Evolutionary conservation across 2,329 filamentous ascomycete genomes (phyloP), one percentile per base, ranked within the genome.

Genomic region (Aspergillus sp.): DNA sequence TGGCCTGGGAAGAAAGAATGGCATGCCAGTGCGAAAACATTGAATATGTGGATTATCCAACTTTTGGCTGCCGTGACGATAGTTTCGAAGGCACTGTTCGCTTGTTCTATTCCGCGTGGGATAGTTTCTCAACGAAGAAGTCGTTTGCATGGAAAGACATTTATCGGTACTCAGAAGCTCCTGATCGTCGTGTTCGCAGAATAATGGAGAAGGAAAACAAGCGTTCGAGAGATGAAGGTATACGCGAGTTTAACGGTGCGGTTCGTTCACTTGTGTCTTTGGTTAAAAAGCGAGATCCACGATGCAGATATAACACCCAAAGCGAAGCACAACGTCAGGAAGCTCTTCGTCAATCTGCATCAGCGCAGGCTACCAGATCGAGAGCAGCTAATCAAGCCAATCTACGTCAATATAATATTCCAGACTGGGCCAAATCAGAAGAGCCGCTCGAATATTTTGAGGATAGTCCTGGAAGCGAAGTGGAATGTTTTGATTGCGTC

Each of bases 151-250:
- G 93, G 91, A 86, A 84, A 63, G 90, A 98, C 63, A 78, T 81
- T 50, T 93, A 94, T 68, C 79, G 85, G 43, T 76, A 89, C 19
- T 84, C 85, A 0, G 89, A 96, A 57, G 91, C 89, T 1, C 88
- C 89, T 1, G 91, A 98, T 67, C 82, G 93, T 43, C 80, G 85
- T 34, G 76, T 88, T 10, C 82, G 91, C 44, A 80, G 93, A 30
- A 60, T 88, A 35, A 94, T 97, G 83, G 93, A 97, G 63, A 96
- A 95, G 67, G 91, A 96, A 64, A 98, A 98, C 66, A 86, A 83
- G 57, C 86, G 85, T 53, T 69, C 85, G 27, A 80, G 93, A 44
- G 90, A 96, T 19, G 86, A 91, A 45, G 88, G 82, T 2, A 80
- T 86, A 7, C 80, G 85, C 47, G 87, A 95, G 54, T 97, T 95